Base-by-base conservation (phyloP, 2,329 filamentous ascomycete genomes). In the Diaporthe eres region DNA sequence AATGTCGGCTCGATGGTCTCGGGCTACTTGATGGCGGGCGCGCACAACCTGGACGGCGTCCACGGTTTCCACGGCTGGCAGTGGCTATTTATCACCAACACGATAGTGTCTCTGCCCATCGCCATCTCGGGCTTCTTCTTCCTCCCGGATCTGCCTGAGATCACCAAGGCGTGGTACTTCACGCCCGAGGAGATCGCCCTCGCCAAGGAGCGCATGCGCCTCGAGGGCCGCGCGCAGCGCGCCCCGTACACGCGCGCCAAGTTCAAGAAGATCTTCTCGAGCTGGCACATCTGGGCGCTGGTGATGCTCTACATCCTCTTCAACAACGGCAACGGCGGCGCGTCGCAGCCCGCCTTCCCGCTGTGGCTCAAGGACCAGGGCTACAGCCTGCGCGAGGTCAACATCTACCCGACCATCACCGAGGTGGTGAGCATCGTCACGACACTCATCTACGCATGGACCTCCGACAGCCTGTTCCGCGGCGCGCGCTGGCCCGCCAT, bases 401-500 rank as follows among this genome's bases (percentile, higher is more conserved):
- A 92, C 78, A 84, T 87, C 0, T 90, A 90, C 72, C 90, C 92
- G 2, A 93, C 92, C 13, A 90, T 92, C 53, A 88, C 87, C 1
- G 86, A 88, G 0, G 88, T 87, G 0, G 87, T 91, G 3, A 84
- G 85, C 1, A 87, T 93, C 0, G 80, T 92, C 17, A 88, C 88
- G 1, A 93, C 92, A 0, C 84, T 93, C 1, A 83, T 88, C 4
- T 93, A 93, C 77, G 92, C 91, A 0, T 94, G 92, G 92, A 88
- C 88, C 0, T 93, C 91, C 0, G 92, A 94, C 80, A 87, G 88
- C 0, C 72, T 93, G 0, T 88, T 92, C 60, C 84, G 85, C 25
- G 92, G 92, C 3, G 87, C 85, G 0, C 85, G 92, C 7, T 94
- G 92, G 92, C 92, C 91, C 0, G 87, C 90, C 0, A 92, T 94